Base-by-base conservation (phyloP, 768 basidiomycete genomes). In the Tubosaeta sp. region DNA sequence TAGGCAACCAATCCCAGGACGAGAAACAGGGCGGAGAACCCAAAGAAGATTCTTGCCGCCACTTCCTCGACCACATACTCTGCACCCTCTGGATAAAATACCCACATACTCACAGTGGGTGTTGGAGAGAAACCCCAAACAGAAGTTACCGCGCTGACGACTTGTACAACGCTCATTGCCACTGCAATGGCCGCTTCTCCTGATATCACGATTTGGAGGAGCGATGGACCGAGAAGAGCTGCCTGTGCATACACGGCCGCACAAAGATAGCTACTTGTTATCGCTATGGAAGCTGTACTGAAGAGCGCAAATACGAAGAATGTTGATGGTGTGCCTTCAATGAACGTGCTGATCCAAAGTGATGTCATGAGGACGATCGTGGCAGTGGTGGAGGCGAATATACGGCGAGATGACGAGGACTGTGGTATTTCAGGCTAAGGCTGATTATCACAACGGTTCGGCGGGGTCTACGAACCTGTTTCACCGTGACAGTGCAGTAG, bases 161-260 rank as follows among this genome's bases (percentile, higher is more conserved):
- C 77, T 63, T 92, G 88, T 0, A 89, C 83, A 1, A 75, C 71
- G 46, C 88, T 88, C 51, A 93, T 83, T 3, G 81, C 82, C 10
- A 93, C 86, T 0, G 86, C 91, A 3, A 92, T 83, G 2, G 85
- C 87, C 1, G 86, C 90, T 68, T 92, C 88, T 6, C 89, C 90
- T 3, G 87, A 81, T 76, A 92, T 81, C 65, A 87, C 73, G 33
- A 82, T 74, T 64, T 91, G 86, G 42, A 92, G 78, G 10, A 84
- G 81, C 7, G 74, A 65, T 3, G 85, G 79, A 0, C 91, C 91
- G 60, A 91, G 88, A 11, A 90, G 72, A 0, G 88, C 85, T 2
- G 89, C 88, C 17, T 88, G 76, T 1, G 86, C 88, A 34, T 91
- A 78, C 38, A 86, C 76, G 11, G 89, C 77, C 0, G 83, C 85